Conservation (phyloP, 345 rosid species). For the Combretum micranthum region DNA sequence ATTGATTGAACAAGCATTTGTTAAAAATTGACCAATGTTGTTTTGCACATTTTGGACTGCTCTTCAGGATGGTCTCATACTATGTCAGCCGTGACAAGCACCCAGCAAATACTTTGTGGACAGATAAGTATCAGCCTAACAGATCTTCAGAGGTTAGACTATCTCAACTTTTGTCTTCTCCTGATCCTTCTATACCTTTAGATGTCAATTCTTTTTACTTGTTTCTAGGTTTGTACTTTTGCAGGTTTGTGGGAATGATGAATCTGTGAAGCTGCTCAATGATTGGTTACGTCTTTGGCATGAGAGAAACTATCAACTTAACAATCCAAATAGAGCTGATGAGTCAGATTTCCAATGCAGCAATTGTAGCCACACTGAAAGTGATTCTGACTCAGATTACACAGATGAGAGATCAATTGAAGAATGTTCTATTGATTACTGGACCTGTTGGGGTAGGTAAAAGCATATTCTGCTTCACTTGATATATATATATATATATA, state of each 20-base stretch:
- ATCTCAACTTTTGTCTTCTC: slow-evolving; percentile 9
- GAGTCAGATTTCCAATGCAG: slow-evolving; percentile 29
- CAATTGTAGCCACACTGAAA: slow-evolving; percentile 31
- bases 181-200: neutral
- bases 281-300: slow-evolving; percentile 79
- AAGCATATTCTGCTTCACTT: neutral
- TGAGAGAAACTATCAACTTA: slow-evolving; percentile 36
- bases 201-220: neutral
- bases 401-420: slow-evolving; percentile 35
- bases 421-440: slow-evolving; percentile 70
- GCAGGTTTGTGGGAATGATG: slow-evolving; percentile 87
- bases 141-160: slow-evolving; percentile 60
- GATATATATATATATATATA: too few relatives aligned
- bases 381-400: slow-evolving; percentile 60
- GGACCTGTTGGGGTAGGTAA: slow-evolving; percentile 45
- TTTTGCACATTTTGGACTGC: neutral
- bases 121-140: slow-evolving; percentile 74
- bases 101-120: slow-evolving; percentile 57
- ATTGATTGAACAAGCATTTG: too few relatives aligned
- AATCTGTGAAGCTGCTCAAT: slow-evolving; percentile 61
- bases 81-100: slow-evolving; percentile 26
- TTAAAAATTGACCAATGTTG: neutral
- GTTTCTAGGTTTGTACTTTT: slow-evolving; percentile 10
- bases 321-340: slow-evolving; percentile 24
- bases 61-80: slow-evolving; percentile 17